Base-by-base conservation (phyloP, 2,329 filamentous ascomycete genomes). In the Calonectria hawksworthii region DNA sequence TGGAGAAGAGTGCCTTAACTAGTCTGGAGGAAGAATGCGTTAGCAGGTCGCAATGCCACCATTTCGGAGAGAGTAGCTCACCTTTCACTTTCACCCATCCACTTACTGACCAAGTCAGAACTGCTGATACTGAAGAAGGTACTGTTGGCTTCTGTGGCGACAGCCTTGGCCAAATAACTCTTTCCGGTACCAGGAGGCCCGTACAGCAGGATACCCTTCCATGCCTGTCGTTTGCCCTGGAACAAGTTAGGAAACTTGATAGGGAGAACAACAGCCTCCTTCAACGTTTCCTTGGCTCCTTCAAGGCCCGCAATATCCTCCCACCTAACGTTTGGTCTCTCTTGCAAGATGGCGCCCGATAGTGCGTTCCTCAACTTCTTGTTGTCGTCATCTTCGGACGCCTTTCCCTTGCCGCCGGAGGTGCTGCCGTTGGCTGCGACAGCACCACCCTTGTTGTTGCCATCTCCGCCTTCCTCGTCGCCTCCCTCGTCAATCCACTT, bases 1-100 rank as follows among this genome's bases (percentile, higher is more conserved):
- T 98, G 80, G 94, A 95, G 88, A 99, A 99, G 14, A 99, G 91
- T 77, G 98, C 94, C 84, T 99, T 99, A 72, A 99, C 97, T 80
- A 99, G 91, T 82, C 96, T 98, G 63, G 28, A 10, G 59, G 23
- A 21, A 21, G 21, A 41, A 41, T 28, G 23, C 14, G 23, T 63
- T 41, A 63, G 23, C 14, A 18, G 34, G 30, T 26, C 34, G 14
- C 26, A 28, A 28, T 2, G 41, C 36, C 7, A 21, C 14, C 14
- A 41, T 63, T 28, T 8, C 23, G 23, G 23, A n/a, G 61, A 41
- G 26, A 23, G 64, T 10, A 23, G 38, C 83, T 75, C 88, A 98
- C 95, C 96, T 92, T 92, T 99, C 97, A 89, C 95, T 98, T 87
- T 99, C 97, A 88, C 97, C 97, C 97, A 99, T 99, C 97, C 97